Evolutionary conservation across 495 filamentous ascomycete species (phyloP), one percentile per base, ranked within the genome.

Genomic region (Beverwykella pulmonaria): DNA sequence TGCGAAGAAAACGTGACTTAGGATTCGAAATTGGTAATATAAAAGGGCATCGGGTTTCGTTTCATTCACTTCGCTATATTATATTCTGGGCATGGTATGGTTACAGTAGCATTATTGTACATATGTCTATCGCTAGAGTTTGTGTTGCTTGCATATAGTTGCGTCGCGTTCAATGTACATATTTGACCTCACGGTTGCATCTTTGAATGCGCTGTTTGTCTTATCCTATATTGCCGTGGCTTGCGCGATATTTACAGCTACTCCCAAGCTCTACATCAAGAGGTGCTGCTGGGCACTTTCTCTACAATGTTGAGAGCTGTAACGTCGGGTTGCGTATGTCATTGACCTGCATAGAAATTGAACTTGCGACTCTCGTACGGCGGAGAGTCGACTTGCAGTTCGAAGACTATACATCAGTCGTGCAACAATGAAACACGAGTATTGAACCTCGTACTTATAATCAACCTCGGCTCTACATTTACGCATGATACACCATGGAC

Each of bases 1-100:
- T 44, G 3, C 39, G 39, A 44, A 4, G 39, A 44, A 44, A 44
- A 44, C 5, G 12, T 34, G 39, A 3, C 17, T 15, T 44, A 2
- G 6, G 17, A n/a, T 15, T 12, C 17, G 39, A 15, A 44, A 12
- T 44, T 4, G 52, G 29, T 19, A 54, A 39, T 41, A 5, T 32
- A 36, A 41, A 41, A 36, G 30, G 20, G n/a, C 23, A 19, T 4
- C n/a, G 5, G 17, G 12, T 22, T 39, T 32, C 26, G 5, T 57
- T 32, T 22, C 20, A 46, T 57, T 57, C 34, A 26, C 54, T 57
- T 44, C n/a, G 54, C 27, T 57, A 46, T 46, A 44, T 57, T 22
- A 44, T 46, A 27, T 46, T 57, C n/a, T 57, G 54, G 54, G 54
- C 54, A 57, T 44, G 54, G 54, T 23, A 20, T 22, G 29, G 54